phyloP scores from a whole-genome alignment of 2,329 filamentous ascomycete species.

The Ophiostoma montium region DNA sequence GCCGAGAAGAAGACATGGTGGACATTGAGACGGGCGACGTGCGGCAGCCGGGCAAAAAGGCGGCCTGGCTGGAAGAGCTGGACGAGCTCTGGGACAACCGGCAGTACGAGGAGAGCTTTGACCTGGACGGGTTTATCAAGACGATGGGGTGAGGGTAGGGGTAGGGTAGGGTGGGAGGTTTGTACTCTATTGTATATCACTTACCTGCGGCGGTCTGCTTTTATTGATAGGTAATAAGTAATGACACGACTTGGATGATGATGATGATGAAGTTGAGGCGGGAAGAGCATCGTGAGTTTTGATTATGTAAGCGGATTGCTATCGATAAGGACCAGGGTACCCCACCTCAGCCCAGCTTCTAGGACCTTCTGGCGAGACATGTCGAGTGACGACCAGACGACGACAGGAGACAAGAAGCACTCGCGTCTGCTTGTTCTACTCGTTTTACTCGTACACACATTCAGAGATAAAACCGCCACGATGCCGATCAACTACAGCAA shows the following conservation, averaged over 20 bases:
- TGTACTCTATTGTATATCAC: background rate
- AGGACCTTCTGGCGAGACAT: constrained; percentile 1
- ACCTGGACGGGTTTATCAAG: constrained; percentile 87
- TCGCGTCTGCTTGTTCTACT: background rate
- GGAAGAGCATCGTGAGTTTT: background rate
- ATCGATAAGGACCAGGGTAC: constrained; percentile 9
- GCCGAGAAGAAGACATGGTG: constrained; percentile 72
- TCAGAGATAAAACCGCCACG: too few relatives aligned
- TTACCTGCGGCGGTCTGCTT: background rate
- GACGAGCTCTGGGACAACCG: constrained; percentile 95
- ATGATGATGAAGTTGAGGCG: too few relatives aligned
- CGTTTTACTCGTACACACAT: too few relatives aligned
- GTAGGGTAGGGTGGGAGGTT: too few relatives aligned
- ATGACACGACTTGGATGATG: too few relatives aligned
- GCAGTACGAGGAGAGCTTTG: constrained; percentile 97
- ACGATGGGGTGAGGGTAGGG: constrained; percentile 57
- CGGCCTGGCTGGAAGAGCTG: constrained; percentile 79
- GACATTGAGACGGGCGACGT: constrained; percentile 87
- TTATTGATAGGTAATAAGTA: too few relatives aligned
- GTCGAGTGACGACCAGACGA: background rate
- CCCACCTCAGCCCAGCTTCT: constrained; percentile 7
- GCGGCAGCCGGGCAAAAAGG: constrained; percentile 87
- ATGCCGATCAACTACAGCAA: constrained; percentile 47
- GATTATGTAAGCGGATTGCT: background rate
- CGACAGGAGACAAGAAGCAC: background rate